Evolutionary conservation across 129 eudicot genomes (phyloP).

Genomic region (Flaveria linearis): DNA sequence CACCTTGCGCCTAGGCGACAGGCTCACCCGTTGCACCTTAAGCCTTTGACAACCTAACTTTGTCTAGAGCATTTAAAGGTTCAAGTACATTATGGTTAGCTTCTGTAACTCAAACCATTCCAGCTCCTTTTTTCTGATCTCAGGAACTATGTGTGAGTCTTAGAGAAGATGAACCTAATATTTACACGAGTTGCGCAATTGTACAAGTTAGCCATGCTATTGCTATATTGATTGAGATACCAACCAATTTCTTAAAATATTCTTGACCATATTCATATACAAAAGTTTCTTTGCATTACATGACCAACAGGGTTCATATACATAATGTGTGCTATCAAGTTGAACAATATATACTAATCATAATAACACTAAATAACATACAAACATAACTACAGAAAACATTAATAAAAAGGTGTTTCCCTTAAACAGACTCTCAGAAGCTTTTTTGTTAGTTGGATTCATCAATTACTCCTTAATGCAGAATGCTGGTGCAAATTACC

Average conservation of each 20-base stretch:
- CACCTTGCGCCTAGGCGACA: no score
- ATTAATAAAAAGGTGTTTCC: neutral
- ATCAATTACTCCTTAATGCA: neutral
- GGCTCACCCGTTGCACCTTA: no score
- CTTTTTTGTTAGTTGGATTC: neutral
- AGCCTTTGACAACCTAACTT: neutral
- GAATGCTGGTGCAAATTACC: neutral
- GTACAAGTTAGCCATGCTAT: neutral
- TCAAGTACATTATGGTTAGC: conserved; percentile 5
- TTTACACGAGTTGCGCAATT: neutral
- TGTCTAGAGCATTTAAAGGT: neutral
- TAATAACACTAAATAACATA: neutral
- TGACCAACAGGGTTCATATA: conserved; percentile 3
- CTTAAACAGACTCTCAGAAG: conserved; percentile 2
- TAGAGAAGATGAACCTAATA: neutral
- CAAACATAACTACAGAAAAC: neutral
- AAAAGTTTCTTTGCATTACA: neutral
- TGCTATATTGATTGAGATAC: neutral
- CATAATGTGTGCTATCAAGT: conserved; percentile 4
- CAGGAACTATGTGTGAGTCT: neutral
- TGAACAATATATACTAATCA: neutral
- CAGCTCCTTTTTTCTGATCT: neutral
- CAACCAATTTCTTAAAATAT: neutral
- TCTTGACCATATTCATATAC: neutral
- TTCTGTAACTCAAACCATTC: conserved; percentile 2